A percentile compares a stretch with the other conserved stretches of the same genome.
Evolutionary conservation across 2,329 filamentous ascomycete species (phyloP).

Genomic region (Botryotinia narcissicola): DNA sequence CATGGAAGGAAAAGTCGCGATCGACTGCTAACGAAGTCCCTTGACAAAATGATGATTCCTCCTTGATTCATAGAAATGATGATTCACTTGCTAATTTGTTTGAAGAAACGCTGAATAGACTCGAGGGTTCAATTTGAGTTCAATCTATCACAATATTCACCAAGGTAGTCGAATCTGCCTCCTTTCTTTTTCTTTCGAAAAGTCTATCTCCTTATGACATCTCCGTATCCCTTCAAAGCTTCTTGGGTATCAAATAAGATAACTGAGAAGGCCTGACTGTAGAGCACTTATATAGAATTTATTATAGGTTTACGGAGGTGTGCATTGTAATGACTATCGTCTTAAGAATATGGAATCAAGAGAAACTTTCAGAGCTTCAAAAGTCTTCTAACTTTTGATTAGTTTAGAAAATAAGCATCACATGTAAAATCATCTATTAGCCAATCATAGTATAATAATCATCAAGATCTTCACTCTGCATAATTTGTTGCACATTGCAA

Average conservation of each 20-base stretch:
- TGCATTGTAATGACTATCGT: too few species aligned
- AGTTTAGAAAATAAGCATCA: neutral
- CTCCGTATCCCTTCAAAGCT: neutral
- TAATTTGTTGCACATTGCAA: constrained; percentile 18
- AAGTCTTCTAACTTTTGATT: neutral
- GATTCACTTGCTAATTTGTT: neutral
- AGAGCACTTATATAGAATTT: neutral
- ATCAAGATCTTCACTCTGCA: neutral
- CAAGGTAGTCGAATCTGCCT: neutral
- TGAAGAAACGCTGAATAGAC: neutral
- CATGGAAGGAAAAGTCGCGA: neutral
- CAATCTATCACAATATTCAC: neutral
- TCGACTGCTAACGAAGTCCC: neutral
- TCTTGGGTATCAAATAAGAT: neutral
- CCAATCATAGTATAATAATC: neutral
- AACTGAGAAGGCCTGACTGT: neutral
- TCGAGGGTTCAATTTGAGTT: neutral
- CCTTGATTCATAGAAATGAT: neutral
- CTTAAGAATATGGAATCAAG: too few species aligned
- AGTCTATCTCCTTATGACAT: neutral
- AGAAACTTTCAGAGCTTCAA: neutral
- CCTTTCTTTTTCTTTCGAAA: neutral
- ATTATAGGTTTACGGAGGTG: too few species aligned
- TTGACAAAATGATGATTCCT: neutral
- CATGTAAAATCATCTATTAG: neutral